Conservation (phyloP, 2,329 filamentous ascomycete species). For the Drechslerella coelobrocha region DNA sequence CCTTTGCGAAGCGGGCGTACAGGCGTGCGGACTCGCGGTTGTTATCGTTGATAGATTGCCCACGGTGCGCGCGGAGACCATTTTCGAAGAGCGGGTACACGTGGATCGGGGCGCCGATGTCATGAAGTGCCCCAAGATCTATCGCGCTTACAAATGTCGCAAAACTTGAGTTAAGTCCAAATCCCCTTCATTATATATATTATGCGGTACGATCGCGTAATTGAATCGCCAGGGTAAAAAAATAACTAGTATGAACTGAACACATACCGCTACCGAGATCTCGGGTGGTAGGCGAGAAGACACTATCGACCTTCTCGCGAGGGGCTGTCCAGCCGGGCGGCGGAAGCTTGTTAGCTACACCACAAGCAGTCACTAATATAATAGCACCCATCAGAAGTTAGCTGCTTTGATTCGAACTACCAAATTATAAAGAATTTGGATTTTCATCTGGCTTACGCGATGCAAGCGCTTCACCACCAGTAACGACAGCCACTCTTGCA, state of each 20-base stretch:
- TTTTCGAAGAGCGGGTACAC: constrained; percentile 74
- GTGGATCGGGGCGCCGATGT: constrained; percentile 70
- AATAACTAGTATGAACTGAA: neutral
- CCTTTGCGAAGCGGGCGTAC: constrained; percentile 68
- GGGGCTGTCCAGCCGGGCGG: constrained; percentile 68
- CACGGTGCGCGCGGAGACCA: constrained; percentile 65
- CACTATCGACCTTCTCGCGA: constrained; percentile 60
- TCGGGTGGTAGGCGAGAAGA: constrained; percentile 64
- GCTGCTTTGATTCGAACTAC: constrained; percentile 26
- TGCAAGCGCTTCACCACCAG: constrained; percentile 71
- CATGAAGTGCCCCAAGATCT: constrained; percentile 67
- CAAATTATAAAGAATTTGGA: neutral
- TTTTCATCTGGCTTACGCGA: constrained; percentile 60
- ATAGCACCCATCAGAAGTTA: constrained; percentile 57
- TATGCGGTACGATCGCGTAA: neutral
- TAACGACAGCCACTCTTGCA: constrained; percentile 66
- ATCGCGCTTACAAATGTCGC: no score
- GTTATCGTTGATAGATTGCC: constrained; percentile 66
- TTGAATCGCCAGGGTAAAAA: neutral
- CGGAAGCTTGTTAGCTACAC: constrained; percentile 63
- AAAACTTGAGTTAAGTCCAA: no score
- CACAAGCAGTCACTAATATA: constrained; percentile 63
- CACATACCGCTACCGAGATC: constrained; percentile 59
- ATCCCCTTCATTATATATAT: no score
- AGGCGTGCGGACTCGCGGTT: constrained; percentile 66